A percentile compares a stretch with the other conserved stretches of the same genome.
Evolutionary conservation across 2,329 filamentous ascomycete genomes (phyloP).

Genomic region (Cryoendolithus antarcticus): DNA sequence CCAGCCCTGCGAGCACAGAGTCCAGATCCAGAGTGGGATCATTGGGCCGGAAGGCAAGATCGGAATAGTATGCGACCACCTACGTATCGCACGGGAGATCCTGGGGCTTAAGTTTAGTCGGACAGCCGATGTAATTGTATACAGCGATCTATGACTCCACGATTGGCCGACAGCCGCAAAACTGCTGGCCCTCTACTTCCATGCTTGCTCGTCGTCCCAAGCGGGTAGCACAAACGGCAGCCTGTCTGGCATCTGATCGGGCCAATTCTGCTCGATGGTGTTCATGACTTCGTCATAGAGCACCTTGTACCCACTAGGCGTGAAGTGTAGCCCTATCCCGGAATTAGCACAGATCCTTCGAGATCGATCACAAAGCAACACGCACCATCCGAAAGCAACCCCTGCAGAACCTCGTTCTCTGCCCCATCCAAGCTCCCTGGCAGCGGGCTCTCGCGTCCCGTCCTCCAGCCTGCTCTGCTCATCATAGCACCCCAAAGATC

Average conservation of each 20-base stretch:
- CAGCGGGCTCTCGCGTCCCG: constrained; percentile 32
- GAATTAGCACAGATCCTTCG: not conserved
- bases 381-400: constrained; percentile 40
- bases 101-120: too few species aligned
- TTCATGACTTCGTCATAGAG: constrained; percentile 43
- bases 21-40: too few species aligned
- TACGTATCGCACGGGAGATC: too few species aligned
- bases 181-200: constrained; percentile 4
- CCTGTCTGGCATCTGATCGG: constrained; percentile 41
- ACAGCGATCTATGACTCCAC: too few species aligned
- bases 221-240: constrained; percentile 41
- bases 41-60: too few species aligned
- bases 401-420: constrained; percentile 42
- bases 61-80: too few species aligned
- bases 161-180: too few species aligned
- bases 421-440: constrained; percentile 46
- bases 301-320: constrained; percentile 42
- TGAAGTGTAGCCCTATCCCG: constrained; percentile 41
- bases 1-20: too few species aligned
- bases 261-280: constrained; percentile 38
- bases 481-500: constrained; percentile 75
- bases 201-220: constrained; percentile 33
- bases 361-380: not conserved
- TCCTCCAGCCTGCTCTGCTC: constrained; percentile 45
- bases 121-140: too few species aligned